phyloP scores from a whole-genome alignment of 1,284 basidiomycete genomes.

The Tranzscheliella williamsii region DNA sequence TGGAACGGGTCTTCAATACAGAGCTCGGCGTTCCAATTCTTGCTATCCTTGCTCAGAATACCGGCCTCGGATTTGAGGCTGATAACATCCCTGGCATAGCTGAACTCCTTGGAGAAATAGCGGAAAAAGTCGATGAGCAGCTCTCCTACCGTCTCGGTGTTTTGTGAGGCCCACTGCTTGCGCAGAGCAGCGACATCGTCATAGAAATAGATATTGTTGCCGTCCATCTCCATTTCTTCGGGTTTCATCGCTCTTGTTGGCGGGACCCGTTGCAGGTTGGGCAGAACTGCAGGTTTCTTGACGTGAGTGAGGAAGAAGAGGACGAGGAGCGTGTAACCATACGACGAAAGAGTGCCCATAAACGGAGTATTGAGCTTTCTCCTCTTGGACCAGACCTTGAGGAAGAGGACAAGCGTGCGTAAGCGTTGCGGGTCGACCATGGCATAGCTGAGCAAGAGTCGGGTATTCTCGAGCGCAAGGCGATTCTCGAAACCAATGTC shows the following conservation, averaged over 20 bases:
- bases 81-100: slow-evolving; percentile 86
- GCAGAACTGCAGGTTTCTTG: slow-evolving; percentile 66
- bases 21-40: slow-evolving; percentile 85
- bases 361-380: slow-evolving; percentile 98
- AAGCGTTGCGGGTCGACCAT: slow-evolving; percentile 94
- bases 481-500: slow-evolving; percentile 99
- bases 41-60: slow-evolving; percentile 82
- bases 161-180: slow-evolving; percentile 89
- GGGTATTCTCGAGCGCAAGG: slow-evolving; percentile 93
- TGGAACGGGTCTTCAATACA: slow-evolving; percentile 87
- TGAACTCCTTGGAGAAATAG: slow-evolving; percentile 91
- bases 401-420: slow-evolving; percentile 89
- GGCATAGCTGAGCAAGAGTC: slow-evolving; percentile 93
- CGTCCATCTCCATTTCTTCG: slow-evolving; percentile 76
- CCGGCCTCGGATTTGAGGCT: slow-evolving; percentile 79
- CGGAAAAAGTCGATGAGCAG: slow-evolving; percentile 97
- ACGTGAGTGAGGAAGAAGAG: slow-evolving; percentile 97
- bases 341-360: slow-evolving; percentile 92
- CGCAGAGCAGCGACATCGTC: slow-evolving; percentile 91
- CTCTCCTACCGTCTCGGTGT: slow-evolving; percentile 89
- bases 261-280: slow-evolving; percentile 62
- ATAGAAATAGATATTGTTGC: slow-evolving; percentile 75
- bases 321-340: slow-evolving; percentile 95
- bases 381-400: slow-evolving; percentile 98
- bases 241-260: slow-evolving; percentile 45